Evolutionary conservation across 2,329 filamentous ascomycete species (phyloP).

Genomic region (Alternaria sp.): DNA sequence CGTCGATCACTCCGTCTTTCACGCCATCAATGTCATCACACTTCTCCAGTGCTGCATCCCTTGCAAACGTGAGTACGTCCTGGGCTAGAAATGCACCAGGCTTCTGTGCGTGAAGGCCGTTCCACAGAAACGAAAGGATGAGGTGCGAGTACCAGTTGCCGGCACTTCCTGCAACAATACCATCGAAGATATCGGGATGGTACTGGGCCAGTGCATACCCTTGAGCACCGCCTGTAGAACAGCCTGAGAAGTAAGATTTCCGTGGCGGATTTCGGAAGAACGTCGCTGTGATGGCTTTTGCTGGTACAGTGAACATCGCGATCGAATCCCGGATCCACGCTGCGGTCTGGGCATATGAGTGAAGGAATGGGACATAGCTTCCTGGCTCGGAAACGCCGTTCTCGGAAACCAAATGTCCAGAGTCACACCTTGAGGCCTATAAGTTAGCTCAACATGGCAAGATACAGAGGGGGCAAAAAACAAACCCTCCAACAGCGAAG

Average conservation of each 20-base stretch:
- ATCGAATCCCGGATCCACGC: neutral
- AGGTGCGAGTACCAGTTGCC: neutral
- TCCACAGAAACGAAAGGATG: neutral
- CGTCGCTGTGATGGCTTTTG: neutral
- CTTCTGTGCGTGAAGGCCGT: neutral
- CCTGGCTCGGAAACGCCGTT: neutral
- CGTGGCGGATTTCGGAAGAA: neutral
- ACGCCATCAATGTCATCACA: neutral
- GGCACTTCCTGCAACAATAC: neutral
- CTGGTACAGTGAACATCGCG: neutral
- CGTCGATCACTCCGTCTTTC: neutral
- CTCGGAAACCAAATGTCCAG: neutral
- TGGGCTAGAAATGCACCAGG: neutral
- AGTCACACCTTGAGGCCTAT: neutral
- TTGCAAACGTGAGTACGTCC: neutral
- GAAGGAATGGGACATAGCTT: neutral
- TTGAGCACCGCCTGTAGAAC: neutral
- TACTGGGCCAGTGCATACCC: neutral
- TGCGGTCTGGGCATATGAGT: neutral
- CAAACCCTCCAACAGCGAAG: neutral
- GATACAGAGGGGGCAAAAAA: neutral
- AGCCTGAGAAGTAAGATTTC: neutral
- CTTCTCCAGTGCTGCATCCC: neutral
- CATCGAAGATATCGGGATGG: neutral
- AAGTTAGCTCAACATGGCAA: neutral